A percentile compares a stretch with the other conserved stretches of the same genome.
These are phyloP conservation scores for Ophiostoma tasmaniense DNA, from an alignment of 2,329 filamentous ascomycete species.

Conservation along the genomic window DNA sequence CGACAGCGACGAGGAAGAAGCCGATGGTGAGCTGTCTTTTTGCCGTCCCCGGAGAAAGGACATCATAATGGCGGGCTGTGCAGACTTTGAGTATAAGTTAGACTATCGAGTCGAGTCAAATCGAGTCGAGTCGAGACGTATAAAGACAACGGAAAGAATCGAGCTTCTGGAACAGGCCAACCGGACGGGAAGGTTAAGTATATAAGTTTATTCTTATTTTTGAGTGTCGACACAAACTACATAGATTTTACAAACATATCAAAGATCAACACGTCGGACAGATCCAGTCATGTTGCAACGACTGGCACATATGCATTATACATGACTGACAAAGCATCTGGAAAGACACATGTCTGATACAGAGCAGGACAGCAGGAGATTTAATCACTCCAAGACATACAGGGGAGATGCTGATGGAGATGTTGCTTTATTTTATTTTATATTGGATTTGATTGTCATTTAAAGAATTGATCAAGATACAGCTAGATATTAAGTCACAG, in stretches of 20 bases:
- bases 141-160: neutral
- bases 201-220: neutral
- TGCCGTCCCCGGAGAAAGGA: neutral
- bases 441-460: neutral
- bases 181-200: neutral
- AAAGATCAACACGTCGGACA: neutral
- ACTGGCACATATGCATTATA: conserved; percentile 4
- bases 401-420: neutral
- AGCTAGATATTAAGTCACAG: neutral
- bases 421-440: neutral
- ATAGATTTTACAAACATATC: neutral
- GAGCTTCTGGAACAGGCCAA: neutral
- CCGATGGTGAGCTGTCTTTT: neutral
- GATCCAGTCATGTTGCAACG: neutral
- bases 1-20: neutral
- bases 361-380: neutral
- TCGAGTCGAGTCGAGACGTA: neutral
- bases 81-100: neutral
- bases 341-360: neutral
- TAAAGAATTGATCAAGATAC: neutral
- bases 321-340: conserved; percentile 9
- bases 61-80: neutral
- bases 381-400: conserved; percentile 7
- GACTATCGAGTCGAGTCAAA: neutral
- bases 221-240: neutral